phyloP scores from a whole-genome alignment of 768 basidiomycete genomes.

The Lactifluus subvellereus region DNA sequence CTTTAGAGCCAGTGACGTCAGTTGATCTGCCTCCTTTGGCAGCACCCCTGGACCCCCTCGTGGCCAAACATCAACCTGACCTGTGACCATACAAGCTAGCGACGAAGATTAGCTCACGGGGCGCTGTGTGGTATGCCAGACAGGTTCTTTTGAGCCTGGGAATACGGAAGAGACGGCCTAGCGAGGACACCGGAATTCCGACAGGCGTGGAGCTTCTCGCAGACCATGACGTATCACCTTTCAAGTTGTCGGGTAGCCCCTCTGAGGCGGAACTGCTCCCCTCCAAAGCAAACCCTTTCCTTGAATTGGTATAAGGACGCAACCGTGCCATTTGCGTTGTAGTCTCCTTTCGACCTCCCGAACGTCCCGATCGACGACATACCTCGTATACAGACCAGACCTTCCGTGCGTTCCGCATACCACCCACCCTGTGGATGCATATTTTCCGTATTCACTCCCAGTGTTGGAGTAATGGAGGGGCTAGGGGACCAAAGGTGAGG shows the following conservation, averaged over 20 bases:
- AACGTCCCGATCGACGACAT: conserved; percentile 7
- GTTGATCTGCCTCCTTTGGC: not conserved
- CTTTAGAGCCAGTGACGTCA: conserved; percentile 5
- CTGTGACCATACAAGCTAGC: conserved; percentile 3
- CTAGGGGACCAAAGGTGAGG: no score
- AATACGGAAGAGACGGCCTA: conserved; percentile 14
- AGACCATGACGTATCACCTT: not conserved
- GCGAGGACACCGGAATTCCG: not conserved
- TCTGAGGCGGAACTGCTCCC: not conserved
- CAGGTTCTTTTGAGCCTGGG: conserved; percentile 6
- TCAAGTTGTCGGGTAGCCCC: not conserved
- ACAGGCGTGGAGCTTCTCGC: conserved; percentile 4
- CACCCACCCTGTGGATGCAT: not conserved
- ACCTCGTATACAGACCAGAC: not conserved
- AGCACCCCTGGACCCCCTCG: not conserved
- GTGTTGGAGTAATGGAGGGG: no score
- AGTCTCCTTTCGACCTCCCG: conserved; percentile 12
- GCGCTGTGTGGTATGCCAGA: conserved; percentile 11
- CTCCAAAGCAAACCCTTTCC: not conserved
- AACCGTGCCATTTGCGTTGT: no score
- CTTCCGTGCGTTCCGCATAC: not conserved
- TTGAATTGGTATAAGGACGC: no score
- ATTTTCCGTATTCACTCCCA: not conserved
- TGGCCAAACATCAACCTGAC: conserved; percentile 14
- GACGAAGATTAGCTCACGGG: not conserved